Conservation (phyloP, 108 stramenopile species). For the Cylindrotheca fusiformis region DNA sequence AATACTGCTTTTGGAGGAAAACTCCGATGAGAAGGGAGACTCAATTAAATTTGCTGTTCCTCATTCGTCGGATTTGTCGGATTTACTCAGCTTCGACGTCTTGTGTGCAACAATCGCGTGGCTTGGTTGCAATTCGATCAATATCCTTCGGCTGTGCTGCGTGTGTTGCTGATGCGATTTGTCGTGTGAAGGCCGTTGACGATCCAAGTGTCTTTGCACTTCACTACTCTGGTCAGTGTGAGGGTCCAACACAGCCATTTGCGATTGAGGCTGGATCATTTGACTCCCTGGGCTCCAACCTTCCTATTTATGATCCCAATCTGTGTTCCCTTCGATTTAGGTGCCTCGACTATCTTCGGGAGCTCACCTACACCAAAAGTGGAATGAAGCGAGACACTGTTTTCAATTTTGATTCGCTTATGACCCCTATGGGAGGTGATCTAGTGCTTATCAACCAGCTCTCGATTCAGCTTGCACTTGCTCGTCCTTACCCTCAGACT, state of each 20-base stretch:
- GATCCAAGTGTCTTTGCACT: constrained; percentile 92
- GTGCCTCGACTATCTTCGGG: constrained; percentile 95
- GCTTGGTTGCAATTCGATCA: constrained; percentile 95
- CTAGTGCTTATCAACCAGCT: constrained; percentile 78
- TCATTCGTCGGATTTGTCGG: constrained; percentile 85
- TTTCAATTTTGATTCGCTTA: constrained; percentile 85
- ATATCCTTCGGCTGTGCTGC: constrained; percentile 94
- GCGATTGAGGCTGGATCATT: constrained; percentile 95
- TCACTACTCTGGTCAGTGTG: constrained; percentile 94
- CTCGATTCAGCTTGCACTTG: constrained; percentile 77
- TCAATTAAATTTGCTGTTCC: constrained; percentile 81
- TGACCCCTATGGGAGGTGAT: constrained; percentile 76
- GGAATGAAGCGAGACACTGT: constrained; percentile 76
- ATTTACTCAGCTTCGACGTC: constrained; percentile 91
- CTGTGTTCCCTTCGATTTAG: constrained; percentile 79
- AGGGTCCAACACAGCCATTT: constrained; percentile 94
- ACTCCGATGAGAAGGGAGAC: constrained; percentile 89
- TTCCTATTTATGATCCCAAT: constrained; percentile 92
- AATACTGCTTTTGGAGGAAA: constrained; percentile 94
- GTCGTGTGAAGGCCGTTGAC: constrained; percentile 90
- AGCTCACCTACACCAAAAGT: constrained; percentile 60
- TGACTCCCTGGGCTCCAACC: constrained; percentile 89
- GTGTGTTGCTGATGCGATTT: constrained; percentile 94
- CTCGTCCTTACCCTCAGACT: constrained; percentile 66
- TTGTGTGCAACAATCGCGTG: constrained; percentile 92